Conservation (phyloP, 768 basidiomycete species). For the Phlebiopsis flavidoalba region DNA sequence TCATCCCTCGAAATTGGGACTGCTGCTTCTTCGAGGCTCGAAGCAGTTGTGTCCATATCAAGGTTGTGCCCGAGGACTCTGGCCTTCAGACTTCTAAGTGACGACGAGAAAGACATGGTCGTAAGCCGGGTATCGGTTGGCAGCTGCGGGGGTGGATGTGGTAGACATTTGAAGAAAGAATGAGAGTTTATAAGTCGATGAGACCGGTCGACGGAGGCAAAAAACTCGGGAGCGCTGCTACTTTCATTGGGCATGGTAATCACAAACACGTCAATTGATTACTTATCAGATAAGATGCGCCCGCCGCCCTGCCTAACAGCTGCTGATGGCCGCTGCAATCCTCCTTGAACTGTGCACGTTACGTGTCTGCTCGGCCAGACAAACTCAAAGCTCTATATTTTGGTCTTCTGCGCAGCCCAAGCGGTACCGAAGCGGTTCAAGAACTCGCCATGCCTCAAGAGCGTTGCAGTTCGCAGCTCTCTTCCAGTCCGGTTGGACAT, state of each 20-base stretch:
- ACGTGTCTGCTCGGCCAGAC: too few species aligned
- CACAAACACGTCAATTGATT: not conserved
- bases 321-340: not conserved
- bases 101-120: not conserved
- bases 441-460: too few species aligned
- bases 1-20: slow-evolving; percentile 65
- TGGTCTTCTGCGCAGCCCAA: too few species aligned
- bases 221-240: not conserved
- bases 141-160: not conserved
- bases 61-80: slow-evolving; percentile 21
- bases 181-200: not conserved
- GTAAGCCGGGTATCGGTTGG: not conserved
- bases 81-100: slow-evolving; percentile 23
- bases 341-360: not conserved
- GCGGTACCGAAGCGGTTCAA: too few species aligned
- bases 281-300: slow-evolving; percentile 6
- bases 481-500: too few species aligned
- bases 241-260: not conserved
- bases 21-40: slow-evolving; percentile 47
- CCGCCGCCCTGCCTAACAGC: not conserved
- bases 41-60: slow-evolving; percentile 36
- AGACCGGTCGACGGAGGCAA: not conserved
- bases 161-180: not conserved
- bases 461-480: too few species aligned
- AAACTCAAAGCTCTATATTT: too few species aligned